These are phyloP conservation scores for Pichia sp. DNA, from an alignment of 1,139 yeast genomes.

Conservation along the genomic window DNA sequence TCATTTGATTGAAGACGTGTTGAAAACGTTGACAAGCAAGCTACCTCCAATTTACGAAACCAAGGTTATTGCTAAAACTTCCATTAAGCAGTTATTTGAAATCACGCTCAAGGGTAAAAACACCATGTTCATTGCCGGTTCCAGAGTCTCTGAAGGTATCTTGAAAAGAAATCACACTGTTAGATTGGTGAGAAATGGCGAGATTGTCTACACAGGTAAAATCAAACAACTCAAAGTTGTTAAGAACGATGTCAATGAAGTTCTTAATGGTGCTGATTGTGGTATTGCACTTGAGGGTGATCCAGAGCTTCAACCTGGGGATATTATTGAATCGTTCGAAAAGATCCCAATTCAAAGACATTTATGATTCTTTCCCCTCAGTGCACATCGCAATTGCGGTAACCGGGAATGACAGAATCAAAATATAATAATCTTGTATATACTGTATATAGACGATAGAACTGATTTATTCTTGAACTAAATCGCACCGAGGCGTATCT, in stretches of 20 bases:
- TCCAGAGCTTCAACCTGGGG: constrained; percentile 57
- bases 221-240: constrained; percentile 72
- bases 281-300: constrained; percentile 72
- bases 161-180: constrained; percentile 53
- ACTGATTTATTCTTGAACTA: too few relatives aligned
- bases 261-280: constrained; percentile 83
- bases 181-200: constrained; percentile 49
- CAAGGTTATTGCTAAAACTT: constrained; percentile 61
- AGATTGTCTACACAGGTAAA: constrained; percentile 55
- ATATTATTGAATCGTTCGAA: constrained; percentile 66
- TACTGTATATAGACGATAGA: too few relatives aligned
- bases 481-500: too few relatives aligned
- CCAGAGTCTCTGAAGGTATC: constrained; percentile 68
- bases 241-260: constrained; percentile 72
- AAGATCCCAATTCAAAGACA: constrained; percentile 61
- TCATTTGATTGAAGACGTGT: constrained; percentile 78
- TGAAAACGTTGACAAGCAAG: constrained; percentile 50
- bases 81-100: constrained; percentile 62
- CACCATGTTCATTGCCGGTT: constrained; percentile 71
- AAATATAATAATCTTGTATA: too few relatives aligned
- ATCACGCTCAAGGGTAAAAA: constrained; percentile 46
- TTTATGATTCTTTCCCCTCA: constrained; percentile 29
- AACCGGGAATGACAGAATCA: too few relatives aligned
- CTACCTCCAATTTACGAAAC: constrained; percentile 64
- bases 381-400: too few relatives aligned